Evolutionary conservation across 1,284 basidiomycete species (phyloP), one percentile per base, ranked within the genome.

Genomic region (Cryptococcus sp.): DNA sequence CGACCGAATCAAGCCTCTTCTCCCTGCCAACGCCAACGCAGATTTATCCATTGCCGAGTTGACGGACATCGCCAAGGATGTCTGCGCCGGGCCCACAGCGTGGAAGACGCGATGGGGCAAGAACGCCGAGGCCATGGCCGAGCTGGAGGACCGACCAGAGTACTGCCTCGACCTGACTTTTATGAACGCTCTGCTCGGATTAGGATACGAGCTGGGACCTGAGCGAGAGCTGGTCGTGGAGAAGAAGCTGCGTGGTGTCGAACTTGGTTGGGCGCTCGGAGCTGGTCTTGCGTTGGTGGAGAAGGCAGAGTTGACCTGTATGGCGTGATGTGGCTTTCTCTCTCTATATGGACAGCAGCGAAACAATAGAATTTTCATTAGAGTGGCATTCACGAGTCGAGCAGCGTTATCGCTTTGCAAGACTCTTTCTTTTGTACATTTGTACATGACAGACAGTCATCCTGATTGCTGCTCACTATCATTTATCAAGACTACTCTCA

Each of bases 91-190:
- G 1, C 83, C 81, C 1, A 58, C 75, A 0, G 76, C 81, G 31
- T 93, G 91, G 91, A 64, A 77, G 22, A 70, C 78, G 40, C 64
- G 73, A 53, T 81, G 72, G 69, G 72, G 69, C 56, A 73, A 74
- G 8, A 76, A 87, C 66, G 54, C 76, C 5, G 80, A 73, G 8
- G 83, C 90, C 20, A 85, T 94, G 79, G 82, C 80, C 0, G 93
- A 96, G 73, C 81, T 98, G 13, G 81, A 86, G 53, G 90, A 83
- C 55, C 82, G 93, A 11, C 93, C 95, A 0, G 95, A 98, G 80
- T 92, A 88, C 81, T 99, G 95, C 78, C 83, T 98, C 48, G 95
- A 99, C 79, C 78, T 98, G 72, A 97, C 92, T 39, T 99, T 94
- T 77, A 93, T 95, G 91, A 87, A 96, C 73, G 88, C 86, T 40